Percentiles rank a stretch among this genome's conserved stretches.
These are phyloP conservation scores for Lumnitzera littorea DNA, from an alignment of 345 rosid species.

Conservation along the genomic window DNA sequence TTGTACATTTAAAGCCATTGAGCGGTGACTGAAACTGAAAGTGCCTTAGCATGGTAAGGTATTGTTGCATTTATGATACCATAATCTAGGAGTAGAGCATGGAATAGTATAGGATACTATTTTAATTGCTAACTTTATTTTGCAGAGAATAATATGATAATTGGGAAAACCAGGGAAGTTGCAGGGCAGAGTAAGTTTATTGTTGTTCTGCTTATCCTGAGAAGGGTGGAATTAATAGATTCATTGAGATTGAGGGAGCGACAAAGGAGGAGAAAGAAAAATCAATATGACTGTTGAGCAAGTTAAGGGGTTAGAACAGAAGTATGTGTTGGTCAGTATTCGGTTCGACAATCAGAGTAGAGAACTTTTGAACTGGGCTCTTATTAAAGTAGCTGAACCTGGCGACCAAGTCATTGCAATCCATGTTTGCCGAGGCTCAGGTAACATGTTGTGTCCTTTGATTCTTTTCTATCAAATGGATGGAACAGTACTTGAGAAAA, in stretches of 20 bases:
- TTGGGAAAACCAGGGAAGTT: background rate
- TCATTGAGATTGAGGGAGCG: conserved; percentile 13
- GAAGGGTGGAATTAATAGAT: background rate
- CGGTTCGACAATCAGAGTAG: conserved; percentile 48
- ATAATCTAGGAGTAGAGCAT: too few relatives aligned
- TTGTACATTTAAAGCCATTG: too few relatives aligned
- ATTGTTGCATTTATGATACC: too few relatives aligned
- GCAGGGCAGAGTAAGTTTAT: conserved; percentile 8
- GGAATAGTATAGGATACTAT: background rate
- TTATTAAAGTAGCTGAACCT: conserved; percentile 72
- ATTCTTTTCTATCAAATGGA: background rate
- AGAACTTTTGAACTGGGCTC: conserved; percentile 72
- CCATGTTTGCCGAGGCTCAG: conserved; percentile 56
- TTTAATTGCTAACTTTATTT: background rate
- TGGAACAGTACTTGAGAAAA: background rate
- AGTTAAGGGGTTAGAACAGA: conserved; percentile 27
- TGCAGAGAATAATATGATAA: background rate
- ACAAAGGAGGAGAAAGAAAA: background rate
- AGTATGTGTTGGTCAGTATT: conserved; percentile 65
- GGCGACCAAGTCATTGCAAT: conserved; percentile 74
- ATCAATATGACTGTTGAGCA: conserved; percentile 32
- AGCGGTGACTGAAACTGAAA: too few relatives aligned
- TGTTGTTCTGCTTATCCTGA: conserved; percentile 20
- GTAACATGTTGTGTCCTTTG: conserved; percentile 17
- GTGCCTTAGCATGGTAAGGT: too few relatives aligned